These are phyloP conservation scores for Yamadazyma atlantica DNA, from an alignment of 1,139 yeast genomes.

Conservation along the genomic window DNA sequence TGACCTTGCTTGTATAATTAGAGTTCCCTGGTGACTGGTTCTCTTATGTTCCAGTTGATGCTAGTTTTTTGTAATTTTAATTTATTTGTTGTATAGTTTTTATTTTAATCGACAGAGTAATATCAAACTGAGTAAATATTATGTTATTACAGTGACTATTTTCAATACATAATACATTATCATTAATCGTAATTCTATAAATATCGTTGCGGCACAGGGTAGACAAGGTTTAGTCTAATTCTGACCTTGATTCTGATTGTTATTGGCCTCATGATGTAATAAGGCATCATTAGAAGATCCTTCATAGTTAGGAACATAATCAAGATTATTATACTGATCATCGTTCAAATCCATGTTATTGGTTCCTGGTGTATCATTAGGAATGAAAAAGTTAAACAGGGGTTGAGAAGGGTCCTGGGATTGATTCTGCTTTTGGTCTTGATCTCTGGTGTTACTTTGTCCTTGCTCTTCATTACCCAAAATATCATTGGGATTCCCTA, in stretches of 20 bases:
- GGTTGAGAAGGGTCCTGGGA: too few relatives aligned
- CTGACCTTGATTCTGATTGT: background rate
- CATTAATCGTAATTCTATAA: slow-evolving; percentile 11
- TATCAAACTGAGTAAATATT: too few relatives aligned
- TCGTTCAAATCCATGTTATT: slow-evolving; percentile 10
- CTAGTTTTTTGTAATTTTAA: too few relatives aligned
- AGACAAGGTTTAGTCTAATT: too few relatives aligned
- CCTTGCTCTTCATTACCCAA: slow-evolving; percentile 2
- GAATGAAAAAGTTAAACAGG: slow-evolving; percentile 15
- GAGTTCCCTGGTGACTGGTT: too few relatives aligned
- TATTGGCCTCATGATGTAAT: slow-evolving; percentile 9
- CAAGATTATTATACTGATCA: slow-evolving; percentile 27
- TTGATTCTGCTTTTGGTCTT: too few relatives aligned
- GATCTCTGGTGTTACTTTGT: too few relatives aligned
- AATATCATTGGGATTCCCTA: slow-evolving; percentile 8
- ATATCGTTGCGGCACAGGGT: too few relatives aligned
- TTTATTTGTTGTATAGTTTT: too few relatives aligned
- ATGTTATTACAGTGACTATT: background rate
- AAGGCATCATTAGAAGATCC: slow-evolving; percentile 28
- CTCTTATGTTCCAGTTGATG: too few relatives aligned
- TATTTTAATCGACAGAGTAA: too few relatives aligned
- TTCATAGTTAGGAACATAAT: slow-evolving; percentile 42
- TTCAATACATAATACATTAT: slow-evolving; percentile 7
- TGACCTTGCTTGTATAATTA: slow-evolving; percentile 1
- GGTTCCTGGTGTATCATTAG: slow-evolving; percentile 9